Evolutionary conservation across 2,329 filamentous ascomycete species (phyloP).

Genomic region (Fusarium continuum): DNA sequence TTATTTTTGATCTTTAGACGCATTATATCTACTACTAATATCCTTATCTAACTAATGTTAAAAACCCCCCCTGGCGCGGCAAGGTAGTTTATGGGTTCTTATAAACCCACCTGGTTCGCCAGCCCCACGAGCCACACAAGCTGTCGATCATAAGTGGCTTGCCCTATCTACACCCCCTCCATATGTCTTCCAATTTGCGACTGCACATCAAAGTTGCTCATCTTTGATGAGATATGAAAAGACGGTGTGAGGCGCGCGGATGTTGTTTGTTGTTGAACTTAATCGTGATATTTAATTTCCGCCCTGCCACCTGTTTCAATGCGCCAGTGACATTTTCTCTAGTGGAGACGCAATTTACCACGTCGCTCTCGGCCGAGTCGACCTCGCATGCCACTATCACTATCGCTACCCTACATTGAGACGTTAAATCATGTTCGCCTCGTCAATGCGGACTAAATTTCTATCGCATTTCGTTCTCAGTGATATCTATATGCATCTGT

Average conservation of each 20-base stretch:
- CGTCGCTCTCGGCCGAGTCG: slow-evolving; percentile 27
- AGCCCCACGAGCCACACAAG: not conserved
- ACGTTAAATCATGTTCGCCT: not conserved
- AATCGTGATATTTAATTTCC: slow-evolving; percentile 27
- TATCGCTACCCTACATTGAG: slow-evolving; percentile 24
- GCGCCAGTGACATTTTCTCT: slow-evolving; percentile 2
- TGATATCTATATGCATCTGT: not conserved
- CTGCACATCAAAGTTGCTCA: not conserved
- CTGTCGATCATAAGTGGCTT: slow-evolving; percentile 9
- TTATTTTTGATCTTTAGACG: too few species aligned
- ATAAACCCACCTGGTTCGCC: too few species aligned
- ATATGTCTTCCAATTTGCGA: not conserved
- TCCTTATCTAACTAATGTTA: too few species aligned
- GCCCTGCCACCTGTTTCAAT: slow-evolving; percentile 22
- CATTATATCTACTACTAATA: too few species aligned
- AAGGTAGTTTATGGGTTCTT: too few species aligned
- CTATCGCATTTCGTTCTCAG: not conserved
- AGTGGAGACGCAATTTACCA: slow-evolving; percentile 26
- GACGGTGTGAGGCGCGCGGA: slow-evolving; percentile 22
- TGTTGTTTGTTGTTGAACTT: slow-evolving; percentile 20
- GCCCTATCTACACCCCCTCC: slow-evolving; percentile 1
- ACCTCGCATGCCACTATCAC: not conserved
- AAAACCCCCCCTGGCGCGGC: too few species aligned
- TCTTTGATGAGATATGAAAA: slow-evolving; percentile 28
- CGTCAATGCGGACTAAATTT: not conserved